Evolutionary conservation across 2,329 filamentous ascomycete species (phyloP).

Genomic region (Mycocentrospora acerina): DNA sequence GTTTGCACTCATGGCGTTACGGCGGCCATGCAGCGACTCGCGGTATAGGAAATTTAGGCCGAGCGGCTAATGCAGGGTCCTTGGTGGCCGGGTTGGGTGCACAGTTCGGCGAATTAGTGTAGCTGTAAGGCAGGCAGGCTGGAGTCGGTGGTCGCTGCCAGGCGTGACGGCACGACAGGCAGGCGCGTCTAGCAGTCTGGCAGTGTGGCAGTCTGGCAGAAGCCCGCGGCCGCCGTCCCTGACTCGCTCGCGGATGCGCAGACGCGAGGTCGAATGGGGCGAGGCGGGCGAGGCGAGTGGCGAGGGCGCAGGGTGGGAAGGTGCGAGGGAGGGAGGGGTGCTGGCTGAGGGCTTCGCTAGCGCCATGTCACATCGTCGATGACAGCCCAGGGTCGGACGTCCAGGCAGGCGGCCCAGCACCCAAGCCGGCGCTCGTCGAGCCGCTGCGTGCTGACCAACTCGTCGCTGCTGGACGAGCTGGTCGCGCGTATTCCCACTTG

Average conservation of each 20-base stretch:
- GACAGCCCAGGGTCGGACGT: conserved; percentile 7
- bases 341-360: conserved; percentile 8
- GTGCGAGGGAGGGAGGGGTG: conserved; percentile 4
- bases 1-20: conserved; percentile 15
- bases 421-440: too few relatives aligned
- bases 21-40: conserved; percentile 5
- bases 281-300: not conserved
- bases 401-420: conserved; percentile 5
- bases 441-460: too few relatives aligned
- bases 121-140: too few relatives aligned
- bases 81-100: too few relatives aligned
- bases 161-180: not conserved
- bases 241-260: conserved; percentile 1
- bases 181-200: too few relatives aligned
- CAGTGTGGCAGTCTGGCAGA: not conserved
- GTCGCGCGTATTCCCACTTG: too few relatives aligned
- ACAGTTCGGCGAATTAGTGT: too few relatives aligned
- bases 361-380: conserved; percentile 12
- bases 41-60: conserved; percentile 2
- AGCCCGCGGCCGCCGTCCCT: too few relatives aligned
- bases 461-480: too few relatives aligned
- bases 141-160: too few relatives aligned
- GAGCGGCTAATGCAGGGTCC: conserved; percentile 5
- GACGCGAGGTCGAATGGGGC: conserved; percentile 8
- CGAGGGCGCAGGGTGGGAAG: conserved; percentile 1